Evolutionary conservation across 1,284 basidiomycete genomes (phyloP).

Genomic region (Pseudomicrostroma phylloplanum): DNA sequence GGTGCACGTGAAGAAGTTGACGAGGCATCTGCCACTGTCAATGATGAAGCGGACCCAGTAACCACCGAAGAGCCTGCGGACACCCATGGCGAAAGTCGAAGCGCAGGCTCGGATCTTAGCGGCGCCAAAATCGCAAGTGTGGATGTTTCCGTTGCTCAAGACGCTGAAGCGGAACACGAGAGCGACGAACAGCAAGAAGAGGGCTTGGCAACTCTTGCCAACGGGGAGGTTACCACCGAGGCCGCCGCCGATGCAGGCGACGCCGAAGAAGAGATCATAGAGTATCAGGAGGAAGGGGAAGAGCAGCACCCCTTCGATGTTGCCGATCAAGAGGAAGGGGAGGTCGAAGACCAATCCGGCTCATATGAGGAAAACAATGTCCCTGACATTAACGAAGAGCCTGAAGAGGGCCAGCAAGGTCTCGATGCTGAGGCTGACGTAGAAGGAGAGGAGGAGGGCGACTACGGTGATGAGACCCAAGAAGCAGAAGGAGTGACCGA

Average conservation of each 20-base stretch:
- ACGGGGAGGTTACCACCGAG: background rate
- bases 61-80: slow-evolving; percentile 15
- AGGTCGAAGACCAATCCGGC: slow-evolving; percentile 3
- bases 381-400: slow-evolving; percentile 17
- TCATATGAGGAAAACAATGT: background rate
- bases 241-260: background rate
- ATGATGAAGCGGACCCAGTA: slow-evolving; percentile 8
- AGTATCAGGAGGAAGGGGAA: slow-evolving; percentile 23
- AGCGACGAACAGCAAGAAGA: background rate
- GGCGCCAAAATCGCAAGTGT: slow-evolving; percentile 11
- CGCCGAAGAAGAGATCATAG: slow-evolving; percentile 24
- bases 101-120: slow-evolving; percentile 10
- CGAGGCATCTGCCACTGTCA: slow-evolving; percentile 13
- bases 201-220: background rate
- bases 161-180: slow-evolving; percentile 11
- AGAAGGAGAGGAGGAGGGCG: slow-evolving; percentile 4
- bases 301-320: slow-evolving; percentile 1
- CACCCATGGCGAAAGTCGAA: slow-evolving; percentile 17
- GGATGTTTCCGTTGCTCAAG: slow-evolving; percentile 15
- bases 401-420: background rate
- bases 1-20: background rate
- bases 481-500: background rate
- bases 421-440: background rate
- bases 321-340: slow-evolving; percentile 6
- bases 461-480: background rate